These are phyloP conservation scores for Sugiyamaella lignohabitans DNA, from an alignment of 805 yeast species.

Conservation along the genomic window DNA sequence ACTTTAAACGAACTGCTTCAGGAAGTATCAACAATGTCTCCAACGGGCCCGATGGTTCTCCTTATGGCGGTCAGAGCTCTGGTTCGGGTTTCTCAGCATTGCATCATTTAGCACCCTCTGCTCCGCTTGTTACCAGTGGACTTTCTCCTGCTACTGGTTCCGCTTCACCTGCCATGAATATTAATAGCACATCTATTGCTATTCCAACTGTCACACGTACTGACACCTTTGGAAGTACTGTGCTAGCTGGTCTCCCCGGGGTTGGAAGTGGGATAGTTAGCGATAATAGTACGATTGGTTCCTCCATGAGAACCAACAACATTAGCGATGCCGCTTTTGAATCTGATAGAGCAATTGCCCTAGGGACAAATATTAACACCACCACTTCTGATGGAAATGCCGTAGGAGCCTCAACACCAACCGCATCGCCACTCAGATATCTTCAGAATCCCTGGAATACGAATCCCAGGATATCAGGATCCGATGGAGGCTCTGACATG, in stretches of 20 bases:
- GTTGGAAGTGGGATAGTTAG: no score
- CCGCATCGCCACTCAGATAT: slow-evolving; percentile 3
- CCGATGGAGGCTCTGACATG: neutral
- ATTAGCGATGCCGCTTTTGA: no score
- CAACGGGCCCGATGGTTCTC: neutral
- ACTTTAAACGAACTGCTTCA: neutral
- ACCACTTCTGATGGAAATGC: neutral
- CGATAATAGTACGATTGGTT: neutral
- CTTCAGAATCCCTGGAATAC: slow-evolving; percentile 6
- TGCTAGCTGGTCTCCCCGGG: neutral
- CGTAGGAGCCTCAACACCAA: neutral
- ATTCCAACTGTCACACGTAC: neutral
- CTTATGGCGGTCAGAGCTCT: neutral
- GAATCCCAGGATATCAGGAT: no score
- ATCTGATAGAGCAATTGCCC: no score
- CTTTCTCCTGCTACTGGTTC: no score
- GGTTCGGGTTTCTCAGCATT: neutral
- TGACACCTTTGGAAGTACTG: neutral
- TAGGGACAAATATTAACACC: neutral
- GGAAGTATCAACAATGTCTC: neutral
- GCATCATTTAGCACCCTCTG: no score
- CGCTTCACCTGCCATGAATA: no score
- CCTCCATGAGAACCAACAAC: no score
- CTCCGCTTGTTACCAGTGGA: no score
- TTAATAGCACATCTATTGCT: no score